Percentiles rank a stretch among this genome's conserved stretches.
These are phyloP conservation scores for Telopea speciosissima DNA, from an alignment of 177 flowering plant species.

Conservation along the genomic window DNA sequence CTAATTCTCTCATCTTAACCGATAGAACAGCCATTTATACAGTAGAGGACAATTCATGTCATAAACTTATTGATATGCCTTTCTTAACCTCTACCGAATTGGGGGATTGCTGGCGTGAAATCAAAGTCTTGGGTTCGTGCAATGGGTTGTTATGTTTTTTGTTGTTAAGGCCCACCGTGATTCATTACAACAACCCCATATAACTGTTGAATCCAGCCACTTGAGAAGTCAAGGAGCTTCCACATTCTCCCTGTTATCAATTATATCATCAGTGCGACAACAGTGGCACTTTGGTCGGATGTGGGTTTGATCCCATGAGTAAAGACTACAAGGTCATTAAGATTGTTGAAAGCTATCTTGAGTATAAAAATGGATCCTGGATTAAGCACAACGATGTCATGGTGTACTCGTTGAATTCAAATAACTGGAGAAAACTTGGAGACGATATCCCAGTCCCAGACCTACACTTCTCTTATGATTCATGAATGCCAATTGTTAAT, in stretches of 20 bases:
- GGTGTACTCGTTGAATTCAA: neutral
- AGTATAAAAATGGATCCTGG: too few species aligned
- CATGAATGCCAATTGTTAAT: too few species aligned
- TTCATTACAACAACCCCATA: neutral
- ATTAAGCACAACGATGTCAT: neutral
- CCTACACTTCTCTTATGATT: too few species aligned
- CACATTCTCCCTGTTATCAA: neutral
- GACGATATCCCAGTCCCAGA: neutral
- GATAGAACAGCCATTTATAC: neutral
- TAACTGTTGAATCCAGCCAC: slow-evolving; percentile 1
- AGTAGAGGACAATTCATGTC: too few species aligned
- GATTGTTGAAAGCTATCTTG: neutral
- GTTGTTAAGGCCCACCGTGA: too few species aligned
- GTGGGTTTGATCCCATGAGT: slow-evolving; percentile 4
- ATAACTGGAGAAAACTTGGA: neutral
- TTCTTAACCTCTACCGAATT: too few species aligned
- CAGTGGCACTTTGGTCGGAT: neutral
- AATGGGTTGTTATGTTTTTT: neutral
- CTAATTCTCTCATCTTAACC: too few species aligned
- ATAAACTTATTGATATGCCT: neutral
- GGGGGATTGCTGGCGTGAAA: too few species aligned
- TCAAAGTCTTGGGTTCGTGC: slow-evolving; percentile 1
- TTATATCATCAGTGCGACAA: too few species aligned
- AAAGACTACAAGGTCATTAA: slow-evolving; percentile 5
- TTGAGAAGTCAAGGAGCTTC: neutral